Conservation (phyloP, 805 yeast species). For the Candida mattraensis region DNA sequence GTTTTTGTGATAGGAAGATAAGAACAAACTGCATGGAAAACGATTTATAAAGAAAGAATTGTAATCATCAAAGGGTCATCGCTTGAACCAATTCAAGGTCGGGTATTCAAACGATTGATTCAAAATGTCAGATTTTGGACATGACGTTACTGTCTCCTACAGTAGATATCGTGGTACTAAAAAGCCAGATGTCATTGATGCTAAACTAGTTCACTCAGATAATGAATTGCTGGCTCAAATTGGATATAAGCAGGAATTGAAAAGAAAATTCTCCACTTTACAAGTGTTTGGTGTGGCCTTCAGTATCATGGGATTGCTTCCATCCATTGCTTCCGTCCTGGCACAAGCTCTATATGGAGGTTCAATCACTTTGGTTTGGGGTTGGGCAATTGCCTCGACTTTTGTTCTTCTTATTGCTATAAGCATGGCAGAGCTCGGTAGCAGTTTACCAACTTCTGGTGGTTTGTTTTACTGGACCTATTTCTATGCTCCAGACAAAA, state of each 20-base stretch:
- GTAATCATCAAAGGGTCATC: too few species aligned
- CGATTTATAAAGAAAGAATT: constrained; percentile 1
- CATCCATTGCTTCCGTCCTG: constrained; percentile 61
- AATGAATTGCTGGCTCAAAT: constrained; percentile 47
- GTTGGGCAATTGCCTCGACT: constrained; percentile 42
- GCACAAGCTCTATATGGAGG: constrained; percentile 57
- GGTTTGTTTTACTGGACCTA: constrained; percentile 59
- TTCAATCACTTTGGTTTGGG: constrained; percentile 59
- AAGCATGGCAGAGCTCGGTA: constrained; percentile 60
- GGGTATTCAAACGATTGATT: too few species aligned
- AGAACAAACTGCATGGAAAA: neutral
- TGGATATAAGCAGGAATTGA: constrained; percentile 64
- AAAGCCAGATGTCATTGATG: constrained; percentile 27
- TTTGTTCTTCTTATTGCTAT: constrained; percentile 55
- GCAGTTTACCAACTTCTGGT: constrained; percentile 61
- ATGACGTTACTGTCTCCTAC: constrained; percentile 17
- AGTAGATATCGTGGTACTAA: constrained; percentile 17
- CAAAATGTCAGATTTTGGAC: too few species aligned
- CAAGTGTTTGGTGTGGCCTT: constrained; percentile 64
- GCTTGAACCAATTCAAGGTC: too few species aligned
- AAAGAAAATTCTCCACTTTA: constrained; percentile 56
- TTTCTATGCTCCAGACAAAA: constrained; percentile 41
- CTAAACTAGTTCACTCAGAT: constrained; percentile 29
- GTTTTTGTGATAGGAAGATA: too few species aligned
- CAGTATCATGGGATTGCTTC: constrained; percentile 62